Evolutionary conservation across 257 asterid species (phyloP).

Genomic region (Lithospermum erythrorhizon): DNA sequence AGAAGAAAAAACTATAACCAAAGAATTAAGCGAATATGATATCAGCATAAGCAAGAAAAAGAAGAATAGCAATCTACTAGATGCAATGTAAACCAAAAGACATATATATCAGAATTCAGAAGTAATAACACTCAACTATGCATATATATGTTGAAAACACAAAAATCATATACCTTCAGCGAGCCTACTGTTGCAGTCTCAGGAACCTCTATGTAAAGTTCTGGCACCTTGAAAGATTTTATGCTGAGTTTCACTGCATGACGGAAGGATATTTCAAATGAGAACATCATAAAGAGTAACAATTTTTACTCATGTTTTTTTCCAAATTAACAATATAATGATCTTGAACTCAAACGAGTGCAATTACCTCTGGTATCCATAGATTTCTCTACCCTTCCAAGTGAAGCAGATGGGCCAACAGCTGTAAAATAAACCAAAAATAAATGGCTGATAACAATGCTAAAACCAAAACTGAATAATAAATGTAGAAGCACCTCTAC

Average conservation of each 20-base stretch:
- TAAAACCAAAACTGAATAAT: slow-evolving; percentile 5
- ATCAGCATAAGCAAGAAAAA: no score
- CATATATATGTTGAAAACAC: no score
- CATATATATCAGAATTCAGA: no score
- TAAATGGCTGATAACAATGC: slow-evolving; percentile 10
- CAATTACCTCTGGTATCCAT: background rate
- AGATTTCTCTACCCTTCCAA: slow-evolving; percentile 30
- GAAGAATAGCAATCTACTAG: no score
- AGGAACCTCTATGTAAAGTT: slow-evolving; percentile 86
- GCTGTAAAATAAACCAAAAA: slow-evolving; percentile 33
- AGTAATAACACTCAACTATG: no score
- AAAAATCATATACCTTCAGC: slow-evolving; percentile 43
- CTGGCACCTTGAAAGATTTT: slow-evolving; percentile 92
- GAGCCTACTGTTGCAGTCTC: slow-evolving; percentile 86
- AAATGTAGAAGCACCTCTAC: slow-evolving; percentile 8
- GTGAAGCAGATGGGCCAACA: slow-evolving; percentile 25
- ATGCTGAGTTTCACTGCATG: slow-evolving; percentile 77
- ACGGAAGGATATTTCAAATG: slow-evolving; percentile 5
- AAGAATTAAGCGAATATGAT: no score
- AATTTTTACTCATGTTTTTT: background rate
- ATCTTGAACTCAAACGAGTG: background rate
- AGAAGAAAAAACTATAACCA: no score
- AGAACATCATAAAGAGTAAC: background rate
- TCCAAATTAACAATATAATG: background rate
- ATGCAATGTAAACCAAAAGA: no score